phyloP scores from a whole-genome alignment of 805 yeast species.

The Cyberlindnera bimundalis region DNA sequence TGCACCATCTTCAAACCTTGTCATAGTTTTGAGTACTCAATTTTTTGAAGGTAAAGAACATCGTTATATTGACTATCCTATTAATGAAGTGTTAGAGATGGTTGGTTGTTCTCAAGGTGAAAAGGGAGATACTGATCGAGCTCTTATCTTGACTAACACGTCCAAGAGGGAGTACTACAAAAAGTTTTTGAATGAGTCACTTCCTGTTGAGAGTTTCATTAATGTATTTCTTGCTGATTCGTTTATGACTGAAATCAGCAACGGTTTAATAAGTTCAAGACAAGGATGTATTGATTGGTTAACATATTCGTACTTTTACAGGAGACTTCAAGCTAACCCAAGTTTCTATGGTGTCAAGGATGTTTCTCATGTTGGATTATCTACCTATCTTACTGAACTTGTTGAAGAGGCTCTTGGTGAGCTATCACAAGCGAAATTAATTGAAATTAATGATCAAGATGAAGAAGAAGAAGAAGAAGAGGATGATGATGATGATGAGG shows the following conservation, averaged over 20 bases:
- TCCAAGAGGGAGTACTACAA: slow-evolving; percentile 60
- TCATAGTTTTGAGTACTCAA: slow-evolving; percentile 69
- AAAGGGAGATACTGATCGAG: slow-evolving; percentile 37
- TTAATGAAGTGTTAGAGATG: slow-evolving; percentile 65
- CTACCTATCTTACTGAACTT: slow-evolving; percentile 79
- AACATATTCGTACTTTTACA: slow-evolving; percentile 77
- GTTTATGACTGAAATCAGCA: slow-evolving; percentile 70
- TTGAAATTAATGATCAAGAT: slow-evolving; percentile 48
- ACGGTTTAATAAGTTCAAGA: slow-evolving; percentile 55
- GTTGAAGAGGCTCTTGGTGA: slow-evolving; percentile 71
- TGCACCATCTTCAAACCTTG: slow-evolving; percentile 50
- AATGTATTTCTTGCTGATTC: slow-evolving; percentile 59
- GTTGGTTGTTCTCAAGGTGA: slow-evolving; percentile 39
- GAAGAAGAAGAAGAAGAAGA: slow-evolving; percentile 34
- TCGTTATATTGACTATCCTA: slow-evolving; percentile 62
- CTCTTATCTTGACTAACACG: slow-evolving; percentile 53
- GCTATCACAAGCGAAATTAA: slow-evolving; percentile 53
- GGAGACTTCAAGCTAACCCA: slow-evolving; percentile 79
- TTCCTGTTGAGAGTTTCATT: slow-evolving; percentile 82
- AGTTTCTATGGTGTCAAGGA: slow-evolving; percentile 81
- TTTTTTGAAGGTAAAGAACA: slow-evolving; percentile 71
- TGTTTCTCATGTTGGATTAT: slow-evolving; percentile 61
- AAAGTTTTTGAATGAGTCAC: slow-evolving; percentile 65
- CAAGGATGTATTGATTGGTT: slow-evolving; percentile 93
- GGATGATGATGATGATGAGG: slow-evolving; percentile 29